Base-by-base conservation (phyloP, 2,329 filamentous ascomycete species). In the Cladorrhinum sp. region DNA sequence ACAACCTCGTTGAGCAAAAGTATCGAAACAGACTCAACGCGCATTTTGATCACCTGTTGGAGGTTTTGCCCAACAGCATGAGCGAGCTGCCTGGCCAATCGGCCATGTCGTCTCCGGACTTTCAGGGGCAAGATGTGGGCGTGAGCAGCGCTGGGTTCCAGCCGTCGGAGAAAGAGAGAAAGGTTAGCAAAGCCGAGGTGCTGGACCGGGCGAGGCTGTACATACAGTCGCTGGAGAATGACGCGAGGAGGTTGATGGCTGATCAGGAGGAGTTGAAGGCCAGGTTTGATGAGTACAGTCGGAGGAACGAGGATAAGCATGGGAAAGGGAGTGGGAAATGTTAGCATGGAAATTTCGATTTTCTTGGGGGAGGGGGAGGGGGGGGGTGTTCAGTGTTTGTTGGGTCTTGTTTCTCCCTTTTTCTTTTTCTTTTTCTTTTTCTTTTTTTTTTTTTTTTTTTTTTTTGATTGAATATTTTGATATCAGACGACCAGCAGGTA, bases 131-230 rank as follows among this genome's bases (percentile, higher is more conserved):
- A 2, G n/a, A 46, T 36, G 33, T 16, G 8, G 33, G 33, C 12
- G 3, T 14, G 23, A 53, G 24, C 14, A 53, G 21, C 1, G 33
- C 33, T 3, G 8, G 8, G 4, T 36, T 36, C 3, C 33, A 10
- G 23, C n/a, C 50, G 4, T 3, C 28, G 14, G 60, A 52, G 28
- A 28, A 39, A 16, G 54, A 57, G 36, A 54, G 63, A 16, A 55
- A 57, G 51, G 59, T 67, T 9, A 63, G 62, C 56, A 66, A 67
- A 33, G 61, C 57, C 1, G 65, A 67, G 55, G 64, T 67, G 23
- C 61, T 67, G 20, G 61, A 65, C 23, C 64, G 64, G 20, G 64
- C 64, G 14, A 23, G 59, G 2, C 3, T 55, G 42, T 65, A 66
- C 42, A 66, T 67, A 28, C 50, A 60, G 55, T 46, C 61, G 39